Conservation (phyloP, 441 rosid species). For the Populus hybrid region DNA sequence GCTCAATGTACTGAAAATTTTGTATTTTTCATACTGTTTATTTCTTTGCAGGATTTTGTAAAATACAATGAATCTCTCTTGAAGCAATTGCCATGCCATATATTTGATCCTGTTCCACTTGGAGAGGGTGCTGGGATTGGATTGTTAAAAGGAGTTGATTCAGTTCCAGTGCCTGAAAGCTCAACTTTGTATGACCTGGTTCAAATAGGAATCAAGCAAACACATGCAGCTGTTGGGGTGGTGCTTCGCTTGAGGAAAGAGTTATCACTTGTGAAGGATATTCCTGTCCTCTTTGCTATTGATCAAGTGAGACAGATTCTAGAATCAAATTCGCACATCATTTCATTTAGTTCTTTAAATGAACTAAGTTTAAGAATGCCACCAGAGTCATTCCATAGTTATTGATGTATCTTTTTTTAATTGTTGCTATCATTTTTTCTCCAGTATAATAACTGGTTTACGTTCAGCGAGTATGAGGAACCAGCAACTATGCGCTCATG, state of each 20-base stretch:
- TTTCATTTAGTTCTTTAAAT: not conserved
- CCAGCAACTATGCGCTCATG: slow-evolving; percentile 68
- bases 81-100: slow-evolving; percentile 64
- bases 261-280: slow-evolving; percentile 78
- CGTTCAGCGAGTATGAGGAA: slow-evolving; percentile 92
- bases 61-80: slow-evolving; percentile 60
- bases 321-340: not conserved
- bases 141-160: slow-evolving; percentile 69
- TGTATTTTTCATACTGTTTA: slow-evolving; percentile 15
- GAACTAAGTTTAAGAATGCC: not conserved
- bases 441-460: slow-evolving; percentile 95
- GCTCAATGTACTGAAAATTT: not conserved
- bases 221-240: slow-evolving; percentile 85
- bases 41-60: slow-evolving; percentile 57
- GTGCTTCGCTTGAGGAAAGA: slow-evolving; percentile 83
- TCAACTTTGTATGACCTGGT: slow-evolving; percentile 75
- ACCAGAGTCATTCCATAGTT: not conserved
- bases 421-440: slow-evolving; percentile 25
- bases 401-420: slow-evolving; percentile 13
- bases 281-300: slow-evolving; percentile 85
- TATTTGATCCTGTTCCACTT: slow-evolving; percentile 66
- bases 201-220: slow-evolving; percentile 73
- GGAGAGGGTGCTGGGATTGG: slow-evolving; percentile 98
- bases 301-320: slow-evolving; percentile 67
- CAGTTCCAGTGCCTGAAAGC: slow-evolving; percentile 60